Conservation (phyloP, 164 flowering plant species). For the Paratinospora sagittata region DNA sequence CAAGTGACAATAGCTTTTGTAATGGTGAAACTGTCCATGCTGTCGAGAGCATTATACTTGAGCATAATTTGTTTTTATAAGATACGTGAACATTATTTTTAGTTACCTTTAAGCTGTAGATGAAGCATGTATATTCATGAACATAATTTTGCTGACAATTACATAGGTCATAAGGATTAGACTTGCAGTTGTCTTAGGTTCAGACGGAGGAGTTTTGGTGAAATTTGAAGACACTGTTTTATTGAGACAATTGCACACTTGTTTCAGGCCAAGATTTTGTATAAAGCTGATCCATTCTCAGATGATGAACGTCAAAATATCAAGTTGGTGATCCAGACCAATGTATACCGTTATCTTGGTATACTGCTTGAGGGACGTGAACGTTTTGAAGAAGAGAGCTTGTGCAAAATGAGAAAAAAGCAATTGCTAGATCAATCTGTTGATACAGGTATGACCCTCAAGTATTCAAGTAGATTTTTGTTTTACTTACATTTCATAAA, state of each 20-base stretch:
- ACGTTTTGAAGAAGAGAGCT: constrained; percentile 82
- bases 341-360: constrained; percentile 79
- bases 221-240: background rate
- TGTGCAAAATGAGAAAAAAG: constrained; percentile 27
- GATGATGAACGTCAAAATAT: constrained; percentile 76
- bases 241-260: constrained; percentile 4
- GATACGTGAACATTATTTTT: background rate
- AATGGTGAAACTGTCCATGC: background rate
- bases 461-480: background rate
- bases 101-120: background rate
- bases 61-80: background rate
- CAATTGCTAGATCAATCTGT: constrained; percentile 28
- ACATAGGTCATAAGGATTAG: background rate
- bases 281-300: constrained; percentile 59
- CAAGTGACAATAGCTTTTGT: background rate
- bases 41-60: background rate
- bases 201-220: background rate
- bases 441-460: constrained; percentile 22
- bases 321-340: constrained; percentile 74
- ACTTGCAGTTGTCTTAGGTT: background rate
- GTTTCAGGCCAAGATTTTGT: constrained; percentile 84
- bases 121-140: background rate
- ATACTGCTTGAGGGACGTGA: constrained; percentile 98
- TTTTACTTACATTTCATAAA: background rate
- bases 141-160: background rate